Conservation (phyloP, 2,329 filamentous ascomycete genomes). For the Penicillium hesseltinei region DNA sequence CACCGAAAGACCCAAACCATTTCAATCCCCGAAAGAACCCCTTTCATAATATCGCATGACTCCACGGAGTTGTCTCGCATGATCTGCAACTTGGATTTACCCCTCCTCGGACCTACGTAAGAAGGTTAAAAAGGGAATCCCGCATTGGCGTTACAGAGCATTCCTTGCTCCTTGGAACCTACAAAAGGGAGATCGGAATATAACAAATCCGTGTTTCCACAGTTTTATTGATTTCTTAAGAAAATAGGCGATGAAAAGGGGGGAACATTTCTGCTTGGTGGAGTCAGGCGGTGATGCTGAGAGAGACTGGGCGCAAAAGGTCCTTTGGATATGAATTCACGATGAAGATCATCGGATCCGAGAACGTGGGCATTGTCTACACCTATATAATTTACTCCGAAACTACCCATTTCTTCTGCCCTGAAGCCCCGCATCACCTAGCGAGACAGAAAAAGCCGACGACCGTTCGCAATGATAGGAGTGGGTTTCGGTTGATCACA, state of each 20-base stretch:
- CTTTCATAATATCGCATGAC: conserved; percentile 22
- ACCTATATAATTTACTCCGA: background rate
- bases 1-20: background rate
- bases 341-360: conserved; percentile 6
- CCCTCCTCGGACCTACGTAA: conserved; percentile 27
- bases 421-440: background rate
- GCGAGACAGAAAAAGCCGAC: conserved; percentile 8
- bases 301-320: conserved; percentile 7
- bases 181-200: background rate
- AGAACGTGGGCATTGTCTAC: background rate
- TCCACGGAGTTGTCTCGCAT: conserved; percentile 22
- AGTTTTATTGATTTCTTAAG: background rate
- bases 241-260: conserved; percentile 5
- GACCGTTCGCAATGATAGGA: conserved; percentile 22
- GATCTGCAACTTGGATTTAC: conserved; percentile 28
- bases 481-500: conserved; percentile 25
- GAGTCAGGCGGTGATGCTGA: conserved; percentile 7
- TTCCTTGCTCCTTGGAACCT: conserved; percentile 14
- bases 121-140: conserved; percentile 10
- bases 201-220: conserved; percentile 9
- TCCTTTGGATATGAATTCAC: background rate
- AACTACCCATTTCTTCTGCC: background rate
- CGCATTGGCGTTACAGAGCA: conserved; percentile 15
- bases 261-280: conserved; percentile 4
- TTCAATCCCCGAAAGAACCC: background rate